phyloP scores from a whole-genome alignment of 805 yeast species.

The Cyberlindnera japonica region DNA sequence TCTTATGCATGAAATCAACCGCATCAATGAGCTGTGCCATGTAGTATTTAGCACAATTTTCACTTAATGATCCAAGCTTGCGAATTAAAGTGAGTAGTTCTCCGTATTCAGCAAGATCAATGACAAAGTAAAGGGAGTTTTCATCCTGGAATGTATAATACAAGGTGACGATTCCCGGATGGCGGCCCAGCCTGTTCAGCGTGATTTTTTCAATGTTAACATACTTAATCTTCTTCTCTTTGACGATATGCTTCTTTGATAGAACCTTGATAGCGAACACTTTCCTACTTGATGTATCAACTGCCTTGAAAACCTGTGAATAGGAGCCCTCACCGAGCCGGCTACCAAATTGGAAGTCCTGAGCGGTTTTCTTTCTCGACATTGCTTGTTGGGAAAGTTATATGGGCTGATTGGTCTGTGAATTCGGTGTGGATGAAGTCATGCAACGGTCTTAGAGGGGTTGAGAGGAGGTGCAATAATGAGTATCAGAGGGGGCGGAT shows the following conservation, averaged over 20 bases:
- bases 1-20: constrained; percentile 79
- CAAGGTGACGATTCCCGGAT: constrained; percentile 90
- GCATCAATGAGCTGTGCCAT: constrained; percentile 88
- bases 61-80: constrained; percentile 72
- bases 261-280: constrained; percentile 90
- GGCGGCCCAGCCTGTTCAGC: constrained; percentile 80
- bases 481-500: no score
- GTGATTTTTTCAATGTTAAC: constrained; percentile 94
- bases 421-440: background rate
- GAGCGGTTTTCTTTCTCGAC: constrained; percentile 50
- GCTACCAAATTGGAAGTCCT: constrained; percentile 77
- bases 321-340: constrained; percentile 95
- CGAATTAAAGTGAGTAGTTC: constrained; percentile 80
- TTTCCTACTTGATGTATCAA: constrained; percentile 65
- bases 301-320: constrained; percentile 87
- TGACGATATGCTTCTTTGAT: constrained; percentile 87
- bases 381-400: constrained; percentile 12
- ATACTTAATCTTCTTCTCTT: constrained; percentile 91
- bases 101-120: constrained; percentile 95
- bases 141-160: constrained; percentile 96
- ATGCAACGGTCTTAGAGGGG: no score
- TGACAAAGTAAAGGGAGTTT: constrained; percentile 79
- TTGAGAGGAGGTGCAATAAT: no score
- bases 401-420: background rate
- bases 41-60: constrained; percentile 72